Percentiles rank a stretch among this genome's conserved stretches.
Conservation (phyloP, 805 yeast species). For the Yarrowia bubula region DNA sequence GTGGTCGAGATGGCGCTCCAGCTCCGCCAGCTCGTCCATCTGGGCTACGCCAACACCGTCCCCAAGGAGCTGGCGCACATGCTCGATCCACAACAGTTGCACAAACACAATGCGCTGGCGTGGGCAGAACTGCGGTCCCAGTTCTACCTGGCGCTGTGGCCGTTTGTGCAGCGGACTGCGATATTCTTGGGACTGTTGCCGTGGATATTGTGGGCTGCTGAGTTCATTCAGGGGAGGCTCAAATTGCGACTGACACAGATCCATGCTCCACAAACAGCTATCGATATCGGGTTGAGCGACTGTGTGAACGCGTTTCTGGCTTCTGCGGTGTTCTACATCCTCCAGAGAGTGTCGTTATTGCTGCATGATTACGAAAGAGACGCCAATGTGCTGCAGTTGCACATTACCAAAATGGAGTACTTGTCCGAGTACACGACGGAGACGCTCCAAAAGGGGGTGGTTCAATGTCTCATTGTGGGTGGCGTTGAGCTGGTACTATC, state of each 20-base stretch:
- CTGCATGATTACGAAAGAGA: not conserved
- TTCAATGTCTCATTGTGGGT: not conserved
- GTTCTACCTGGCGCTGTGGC: not conserved
- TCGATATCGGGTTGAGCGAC: not conserved
- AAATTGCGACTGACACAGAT: not conserved
- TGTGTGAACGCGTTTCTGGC: constrained; percentile 8
- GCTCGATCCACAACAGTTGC: not conserved
- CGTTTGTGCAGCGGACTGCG: not conserved
- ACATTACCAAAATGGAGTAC: constrained; percentile 8
- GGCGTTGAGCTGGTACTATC: not conserved
- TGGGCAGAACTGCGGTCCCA: constrained; percentile 10
- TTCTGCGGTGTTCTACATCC: constrained; percentile 11
- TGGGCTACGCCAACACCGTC: not conserved
- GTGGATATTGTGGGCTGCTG: constrained; percentile 5
- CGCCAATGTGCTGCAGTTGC: constrained; percentile 9
- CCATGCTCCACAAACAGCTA: not conserved
- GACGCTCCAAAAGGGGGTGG: not conserved
- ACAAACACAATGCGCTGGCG: constrained; percentile 1
- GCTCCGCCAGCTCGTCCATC: constrained; percentile 1
- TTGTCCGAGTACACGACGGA: constrained; percentile 18
- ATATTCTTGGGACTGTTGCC: not conserved
- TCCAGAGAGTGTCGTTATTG: not conserved
- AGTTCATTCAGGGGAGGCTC: constrained; percentile 1
- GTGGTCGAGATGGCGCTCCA: constrained; percentile 15
- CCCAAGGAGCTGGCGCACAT: constrained; percentile 3